Evolutionary conservation across 2,329 filamentous ascomycete species (phyloP).

Genomic region (Beauveria pseudobassiana): DNA sequence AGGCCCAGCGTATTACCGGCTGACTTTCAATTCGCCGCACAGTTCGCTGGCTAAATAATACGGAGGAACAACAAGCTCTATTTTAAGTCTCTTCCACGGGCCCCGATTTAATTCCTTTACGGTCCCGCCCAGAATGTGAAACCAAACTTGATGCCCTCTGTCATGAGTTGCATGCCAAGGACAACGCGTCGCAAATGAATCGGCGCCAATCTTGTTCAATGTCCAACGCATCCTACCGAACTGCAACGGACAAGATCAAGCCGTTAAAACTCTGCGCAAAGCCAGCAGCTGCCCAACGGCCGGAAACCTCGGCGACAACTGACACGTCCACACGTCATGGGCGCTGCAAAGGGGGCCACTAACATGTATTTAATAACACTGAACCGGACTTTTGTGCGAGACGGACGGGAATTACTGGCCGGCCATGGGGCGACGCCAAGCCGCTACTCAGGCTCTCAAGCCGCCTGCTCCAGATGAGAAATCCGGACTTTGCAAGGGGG

Average conservation of each 20-base stretch:
- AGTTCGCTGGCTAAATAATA: background rate
- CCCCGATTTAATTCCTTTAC: background rate
- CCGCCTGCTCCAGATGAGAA: background rate
- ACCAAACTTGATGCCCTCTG: background rate
- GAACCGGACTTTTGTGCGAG: background rate
- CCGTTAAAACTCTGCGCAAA: background rate
- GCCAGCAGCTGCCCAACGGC: background rate
- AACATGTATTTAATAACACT: background rate
- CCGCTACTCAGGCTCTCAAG: conserved; percentile 5
- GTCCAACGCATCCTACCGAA: background rate
- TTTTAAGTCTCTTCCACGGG: conserved; percentile 2
- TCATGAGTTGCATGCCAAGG: background rate
- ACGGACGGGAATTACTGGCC: background rate
- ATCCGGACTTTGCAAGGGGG: background rate
- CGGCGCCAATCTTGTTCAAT: background rate
- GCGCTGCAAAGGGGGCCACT: background rate
- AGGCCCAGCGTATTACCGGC: background rate
- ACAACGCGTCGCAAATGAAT: background rate
- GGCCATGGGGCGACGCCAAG: conserved; percentile 3
- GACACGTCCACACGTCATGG: conserved; percentile 1
- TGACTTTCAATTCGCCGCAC: background rate
- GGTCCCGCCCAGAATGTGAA: background rate
- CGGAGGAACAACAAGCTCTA: background rate
- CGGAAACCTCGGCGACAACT: background rate
- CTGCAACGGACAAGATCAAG: background rate